Base-by-base conservation (phyloP, 176 grass and related monocot species). In the Juncus inflexus region DNA sequence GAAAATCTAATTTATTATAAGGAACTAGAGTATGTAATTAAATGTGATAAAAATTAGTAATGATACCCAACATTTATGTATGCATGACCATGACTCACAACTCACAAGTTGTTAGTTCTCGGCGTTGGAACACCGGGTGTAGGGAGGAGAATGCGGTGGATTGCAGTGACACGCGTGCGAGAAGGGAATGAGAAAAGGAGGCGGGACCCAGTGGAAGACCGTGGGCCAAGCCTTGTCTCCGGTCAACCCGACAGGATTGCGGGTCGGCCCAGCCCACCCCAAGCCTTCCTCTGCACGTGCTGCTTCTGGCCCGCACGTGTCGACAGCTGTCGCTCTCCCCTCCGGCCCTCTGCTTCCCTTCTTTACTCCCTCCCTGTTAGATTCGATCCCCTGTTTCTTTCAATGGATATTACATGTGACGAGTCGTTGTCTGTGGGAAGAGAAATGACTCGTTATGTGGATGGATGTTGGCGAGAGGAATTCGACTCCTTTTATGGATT, bases 191-290 rank as follows among this genome's bases (percentile, higher is more conserved):
- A 71, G 54, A n/a, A 13, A 15, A 1, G 62, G 53, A 60, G 39
- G 51, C 73, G 49, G 39, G 5, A 10, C 6, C 37, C 4, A 4
- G 50, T 10, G 39, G 16, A 4, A 62, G 13, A 50, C 1, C 3
- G 50, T 55, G 77, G 86, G 86, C 3, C 55, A 35, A 8, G 38
- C 0, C 1, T 1, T 84, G 81, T 79, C 74, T 35, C 69, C 74
- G 41, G 81, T 90, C 81, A 84, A 85, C 86, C 65, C 59, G 77
- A 65, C 68, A 76, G 37, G 49, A 56, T 45, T 53, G 65, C 55
- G 52, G 64, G 51, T 49, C 66, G 52, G 43, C 15, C 53, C 12
- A 35, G 43, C 11, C 65, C 52, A 47, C 13, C 52, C 52, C 52
- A 43, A 52, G 35, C 50, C 64, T 55, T 64, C 58, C 42, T 50